phyloP scores from a whole-genome alignment of 1,284 basidiomycete genomes.

The Sphagnurus paluster region DNA sequence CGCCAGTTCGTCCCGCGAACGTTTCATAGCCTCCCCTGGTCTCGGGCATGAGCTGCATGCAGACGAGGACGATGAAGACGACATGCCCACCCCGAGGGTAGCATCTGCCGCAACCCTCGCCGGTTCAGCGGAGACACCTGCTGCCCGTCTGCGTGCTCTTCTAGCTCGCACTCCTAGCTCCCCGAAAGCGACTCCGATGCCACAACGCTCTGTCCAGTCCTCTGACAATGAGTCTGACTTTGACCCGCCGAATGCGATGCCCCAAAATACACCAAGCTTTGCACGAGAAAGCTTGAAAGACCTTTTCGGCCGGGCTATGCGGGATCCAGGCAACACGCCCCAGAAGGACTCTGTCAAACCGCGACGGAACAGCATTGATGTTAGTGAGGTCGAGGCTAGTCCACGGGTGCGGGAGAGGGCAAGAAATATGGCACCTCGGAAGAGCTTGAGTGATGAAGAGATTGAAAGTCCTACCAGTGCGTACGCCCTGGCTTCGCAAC shows the following conservation, averaged over 20 bases:
- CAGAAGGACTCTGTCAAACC: conserved; percentile 37
- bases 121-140: conserved; percentile 28
- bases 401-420: conserved; percentile 46
- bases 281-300: conserved; percentile 59
- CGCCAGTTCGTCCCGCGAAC: conserved; percentile 37
- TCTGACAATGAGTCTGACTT: conserved; percentile 66
- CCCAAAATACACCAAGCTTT: conserved; percentile 44
- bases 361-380: conserved; percentile 59
- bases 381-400: conserved; percentile 59
- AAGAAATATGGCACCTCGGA: conserved; percentile 51
- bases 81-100: conserved; percentile 50
- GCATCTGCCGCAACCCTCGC: conserved; percentile 29
- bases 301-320: conserved; percentile 62
- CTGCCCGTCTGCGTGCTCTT: conserved; percentile 54
- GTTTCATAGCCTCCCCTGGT: conserved; percentile 28
- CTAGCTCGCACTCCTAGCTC: conserved; percentile 42
- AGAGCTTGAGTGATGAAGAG: conserved; percentile 71
- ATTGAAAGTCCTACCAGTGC: conserved; percentile 52
- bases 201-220: conserved; percentile 34
- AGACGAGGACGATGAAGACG: conserved; percentile 47
- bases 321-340: conserved; percentile 63
- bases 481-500: no score
- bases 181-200: conserved; percentile 22
- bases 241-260: conserved; percentile 42
- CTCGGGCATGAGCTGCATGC: conserved; percentile 32